phyloP scores from a whole-genome alignment of 1,139 yeast species.

The Candida sp. region DNA sequence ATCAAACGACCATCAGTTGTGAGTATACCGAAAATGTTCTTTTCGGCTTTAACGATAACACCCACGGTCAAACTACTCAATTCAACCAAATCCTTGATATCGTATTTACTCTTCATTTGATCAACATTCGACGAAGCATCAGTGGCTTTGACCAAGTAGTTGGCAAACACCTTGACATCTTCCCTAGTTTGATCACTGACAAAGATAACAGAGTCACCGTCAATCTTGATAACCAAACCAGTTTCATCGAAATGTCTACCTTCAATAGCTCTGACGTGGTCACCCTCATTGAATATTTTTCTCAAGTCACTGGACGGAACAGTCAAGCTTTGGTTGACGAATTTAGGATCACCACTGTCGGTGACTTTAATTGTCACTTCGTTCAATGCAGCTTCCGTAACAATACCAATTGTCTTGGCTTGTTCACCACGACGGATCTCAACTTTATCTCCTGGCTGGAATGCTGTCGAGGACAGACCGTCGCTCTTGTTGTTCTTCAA shows the following conservation, averaged over 20 bases:
- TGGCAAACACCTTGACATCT: constrained; percentile 92
- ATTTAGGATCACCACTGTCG: constrained; percentile 55
- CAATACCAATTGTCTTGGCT: constrained; percentile 85
- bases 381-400: constrained; percentile 65
- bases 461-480: constrained; percentile 42
- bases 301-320: constrained; percentile 84
- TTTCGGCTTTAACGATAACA: constrained; percentile 88
- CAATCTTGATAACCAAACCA: constrained; percentile 86
- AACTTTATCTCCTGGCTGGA: constrained; percentile 95
- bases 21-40: constrained; percentile 81
- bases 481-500: constrained; percentile 55
- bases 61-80: constrained; percentile 89
- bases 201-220: constrained; percentile 86
- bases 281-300: constrained; percentile 89
- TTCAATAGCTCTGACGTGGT: constrained; percentile 90
- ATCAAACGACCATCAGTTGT: constrained; percentile 83
- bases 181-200: constrained; percentile 88
- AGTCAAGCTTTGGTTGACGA: constrained; percentile 53
- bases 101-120: constrained; percentile 66
- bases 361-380: constrained; percentile 64
- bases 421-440: constrained; percentile 95
- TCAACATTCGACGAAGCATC: constrained; percentile 58
- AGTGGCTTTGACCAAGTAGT: constrained; percentile 80
- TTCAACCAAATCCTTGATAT: constrained; percentile 89
- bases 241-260: constrained; percentile 95